Base-by-base conservation (phyloP, 225 moss, liverwort and hornwort species). In the Physcomitrellopsis africana region DNA sequence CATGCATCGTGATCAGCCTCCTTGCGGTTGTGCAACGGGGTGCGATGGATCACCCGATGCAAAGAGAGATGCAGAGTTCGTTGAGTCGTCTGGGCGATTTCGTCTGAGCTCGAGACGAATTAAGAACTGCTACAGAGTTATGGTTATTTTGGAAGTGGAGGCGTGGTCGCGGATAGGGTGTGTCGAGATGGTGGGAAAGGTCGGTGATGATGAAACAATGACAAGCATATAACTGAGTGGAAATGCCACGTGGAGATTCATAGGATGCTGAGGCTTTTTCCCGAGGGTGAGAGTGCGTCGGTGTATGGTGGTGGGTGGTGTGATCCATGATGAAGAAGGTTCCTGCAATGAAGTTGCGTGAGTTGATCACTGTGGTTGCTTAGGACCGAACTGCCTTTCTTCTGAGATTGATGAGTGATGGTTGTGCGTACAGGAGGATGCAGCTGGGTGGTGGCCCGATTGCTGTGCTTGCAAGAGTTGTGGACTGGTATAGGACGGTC, bases 171-270 rank as follows among this genome's bases (percentile, higher is more conserved):
- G 29, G 2, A 29, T 29, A 29, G 29, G 29, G 13, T 32, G 20
- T 64, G 14, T 48, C 9, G 3, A 45, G 23, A 14, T 62, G n/a
- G 15, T 47, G 22, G 46, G 46, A 22, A 47, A 13, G 47, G 8
- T 65, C 23, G 24, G 16, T 65, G 65, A 63, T 63, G 43, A 41
- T 43, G 11, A 10, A 42, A 43, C 32, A 43, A 18, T 48, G 65
- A 65, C 24, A 65, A 26, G 65, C 65, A 46, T 24, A 48, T 48
- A 37, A 3, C 62, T 62, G 41, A 62, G 62, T 41, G 41, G 62
- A 16, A 41, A 4, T 11, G 46, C 24, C 26, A 26, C 26, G 24
- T 66, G 47, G 26, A 1, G 47, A 49, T 66, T 24, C 26, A 4
- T 15, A 16, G 48, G 48, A 23, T 15, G 15, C 24, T 14, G 47